These are phyloP conservation scores for Penicillium odoratum DNA, from an alignment of 495 filamentous ascomycete species.

Conservation along the genomic window DNA sequence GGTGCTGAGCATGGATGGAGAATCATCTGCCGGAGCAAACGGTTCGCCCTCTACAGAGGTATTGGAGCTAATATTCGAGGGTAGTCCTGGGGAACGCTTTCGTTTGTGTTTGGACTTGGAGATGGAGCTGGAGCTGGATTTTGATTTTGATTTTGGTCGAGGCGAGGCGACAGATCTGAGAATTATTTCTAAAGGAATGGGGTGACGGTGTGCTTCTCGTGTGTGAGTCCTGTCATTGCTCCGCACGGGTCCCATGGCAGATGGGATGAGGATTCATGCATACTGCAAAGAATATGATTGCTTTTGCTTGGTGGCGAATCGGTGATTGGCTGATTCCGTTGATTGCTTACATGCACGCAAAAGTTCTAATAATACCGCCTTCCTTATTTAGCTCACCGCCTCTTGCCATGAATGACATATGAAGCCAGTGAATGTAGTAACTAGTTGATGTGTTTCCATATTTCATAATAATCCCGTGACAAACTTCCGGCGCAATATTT, in stretches of 20 bases:
- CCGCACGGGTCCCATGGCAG: not conserved
- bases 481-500: too few species aligned
- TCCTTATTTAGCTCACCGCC: too few species aligned
- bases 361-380: too few species aligned
- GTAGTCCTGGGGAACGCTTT: not conserved
- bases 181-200: not conserved
- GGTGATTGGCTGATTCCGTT: too few species aligned
- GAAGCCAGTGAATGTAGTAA: too few species aligned
- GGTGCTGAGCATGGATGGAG: constrained; percentile 32
- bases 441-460: not conserved
- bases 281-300: not conserved
- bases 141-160: not conserved
- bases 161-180: not conserved
- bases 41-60: not conserved
- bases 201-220: not conserved
- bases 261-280: not conserved
- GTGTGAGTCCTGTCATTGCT: not conserved
- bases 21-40: not conserved
- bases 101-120: not conserved
- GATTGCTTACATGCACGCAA: too few species aligned
- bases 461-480: too few species aligned
- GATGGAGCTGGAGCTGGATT: not conserved
- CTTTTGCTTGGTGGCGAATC: not conserved
- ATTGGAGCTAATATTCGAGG: not conserved
- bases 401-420: too few species aligned